These are phyloP conservation scores for Camelina laxa DNA, from an alignment of 345 rosid genomes.

Conservation along the genomic window DNA sequence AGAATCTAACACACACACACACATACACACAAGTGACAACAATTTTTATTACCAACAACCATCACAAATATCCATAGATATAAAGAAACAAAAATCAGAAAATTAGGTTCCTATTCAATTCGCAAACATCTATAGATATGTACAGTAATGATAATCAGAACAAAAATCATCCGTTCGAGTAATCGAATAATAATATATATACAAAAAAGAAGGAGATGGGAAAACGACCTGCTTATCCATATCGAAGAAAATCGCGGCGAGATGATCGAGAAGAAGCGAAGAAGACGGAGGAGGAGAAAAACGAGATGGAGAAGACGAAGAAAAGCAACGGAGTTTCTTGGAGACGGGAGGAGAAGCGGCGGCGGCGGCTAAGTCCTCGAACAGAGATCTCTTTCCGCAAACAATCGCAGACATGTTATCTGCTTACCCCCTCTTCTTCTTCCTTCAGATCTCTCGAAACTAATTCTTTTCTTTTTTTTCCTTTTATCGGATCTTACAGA, in stretches of 20 bases:
- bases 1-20: constrained; percentile 55
- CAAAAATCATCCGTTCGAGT: not conserved
- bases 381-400: constrained; percentile 93
- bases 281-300: constrained; percentile 43
- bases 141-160: not conserved
- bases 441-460: constrained; percentile 37
- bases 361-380: constrained; percentile 70
- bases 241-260: constrained; percentile 64
- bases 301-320: constrained; percentile 65
- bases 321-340: constrained; percentile 71
- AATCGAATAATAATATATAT: too few relatives aligned
- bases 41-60: not conserved
- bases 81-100: too few relatives aligned
- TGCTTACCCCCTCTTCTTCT: constrained; percentile 46
- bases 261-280: constrained; percentile 54
- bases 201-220: not conserved
- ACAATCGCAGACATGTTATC: constrained; percentile 93
- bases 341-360: constrained; percentile 62
- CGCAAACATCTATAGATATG: not conserved
- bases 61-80: not conserved
- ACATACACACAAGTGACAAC: not conserved
- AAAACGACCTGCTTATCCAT: constrained; percentile 74
- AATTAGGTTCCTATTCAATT: too few relatives aligned
- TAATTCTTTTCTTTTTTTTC: not conserved
- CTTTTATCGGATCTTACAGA: constrained; percentile 7